Evolutionary conservation across 768 basidiomycete genomes (phyloP).

Genomic region (Suillus americanus): DNA sequence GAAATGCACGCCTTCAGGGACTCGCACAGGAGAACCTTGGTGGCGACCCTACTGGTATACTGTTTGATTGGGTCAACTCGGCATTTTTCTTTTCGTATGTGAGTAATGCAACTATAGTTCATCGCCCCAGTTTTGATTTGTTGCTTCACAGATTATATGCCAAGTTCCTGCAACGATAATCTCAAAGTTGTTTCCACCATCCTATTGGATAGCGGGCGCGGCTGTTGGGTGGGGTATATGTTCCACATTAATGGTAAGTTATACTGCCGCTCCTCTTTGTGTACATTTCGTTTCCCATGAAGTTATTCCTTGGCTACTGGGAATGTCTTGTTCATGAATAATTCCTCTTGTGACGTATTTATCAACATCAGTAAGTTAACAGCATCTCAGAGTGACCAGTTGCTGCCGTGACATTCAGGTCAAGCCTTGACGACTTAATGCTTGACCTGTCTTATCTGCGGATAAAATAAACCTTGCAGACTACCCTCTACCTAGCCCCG

Average conservation of each 20-base stretch:
- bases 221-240: slow-evolving; percentile 77
- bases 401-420: background rate
- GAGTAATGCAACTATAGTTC: slow-evolving; percentile 18
- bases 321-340: background rate
- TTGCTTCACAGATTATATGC: slow-evolving; percentile 53
- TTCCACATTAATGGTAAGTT: slow-evolving; percentile 65
- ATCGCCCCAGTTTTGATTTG: background rate
- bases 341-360: too few species aligned
- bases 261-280: background rate
- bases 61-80: slow-evolving; percentile 76
- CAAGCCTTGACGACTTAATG: background rate
- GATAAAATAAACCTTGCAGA: background rate
- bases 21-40: slow-evolving; percentile 62
- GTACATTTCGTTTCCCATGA: too few species aligned
- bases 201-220: slow-evolving; percentile 62
- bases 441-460: background rate
- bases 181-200: slow-evolving; percentile 70
- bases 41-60: slow-evolving; percentile 63
- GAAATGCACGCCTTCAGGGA: slow-evolving; percentile 79
- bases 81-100: slow-evolving; percentile 81
- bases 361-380: background rate
- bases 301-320: background rate
- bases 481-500: too few species aligned
- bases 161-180: slow-evolving; percentile 65
- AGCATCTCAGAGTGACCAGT: background rate